Percentiles rank a stretch among this genome's conserved stretches.
These are phyloP conservation scores for Decorospora gaudefroyi DNA, from an alignment of 2,329 filamentous ascomycete species.

Conservation along the genomic window DNA sequence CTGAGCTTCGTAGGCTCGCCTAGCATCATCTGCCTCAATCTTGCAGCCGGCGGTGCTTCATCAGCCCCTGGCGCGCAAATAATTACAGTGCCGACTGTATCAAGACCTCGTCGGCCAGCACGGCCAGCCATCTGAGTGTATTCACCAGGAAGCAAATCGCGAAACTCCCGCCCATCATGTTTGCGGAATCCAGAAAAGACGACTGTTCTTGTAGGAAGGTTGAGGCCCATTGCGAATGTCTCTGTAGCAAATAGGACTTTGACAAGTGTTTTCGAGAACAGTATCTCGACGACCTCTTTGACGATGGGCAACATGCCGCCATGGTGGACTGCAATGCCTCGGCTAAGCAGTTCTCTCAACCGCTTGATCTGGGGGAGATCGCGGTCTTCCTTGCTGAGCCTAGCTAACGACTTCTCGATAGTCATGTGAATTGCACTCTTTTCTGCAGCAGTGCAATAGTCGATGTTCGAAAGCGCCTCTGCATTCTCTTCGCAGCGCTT, in stretches of 20 bases:
- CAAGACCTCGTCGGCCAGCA: slow-evolving; percentile 88
- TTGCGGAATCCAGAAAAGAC: slow-evolving; percentile 98
- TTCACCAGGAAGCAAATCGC: slow-evolving; percentile 89
- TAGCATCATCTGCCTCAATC: slow-evolving; percentile 90
- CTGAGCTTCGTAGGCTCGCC: slow-evolving; percentile 93
- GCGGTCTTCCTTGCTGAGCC: slow-evolving; percentile 87
- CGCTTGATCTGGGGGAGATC: slow-evolving; percentile 89
- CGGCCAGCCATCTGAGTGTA: slow-evolving; percentile 99
- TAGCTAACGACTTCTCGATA: slow-evolving; percentile 90
- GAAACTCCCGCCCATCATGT: slow-evolving; percentile 89
- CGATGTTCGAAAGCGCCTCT: slow-evolving; percentile 89
- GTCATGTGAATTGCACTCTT: slow-evolving; percentile 98
- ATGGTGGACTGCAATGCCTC: slow-evolving; percentile 95
- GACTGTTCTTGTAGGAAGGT: slow-evolving; percentile 91
- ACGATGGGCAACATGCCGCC: slow-evolving; percentile 93
- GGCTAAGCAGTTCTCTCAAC: slow-evolving; percentile 78
- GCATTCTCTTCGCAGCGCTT: slow-evolving; percentile 97
- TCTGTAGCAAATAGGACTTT: slow-evolving; percentile 98
- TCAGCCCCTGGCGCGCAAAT: slow-evolving; percentile 81
- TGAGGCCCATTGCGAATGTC: slow-evolving; percentile 98
- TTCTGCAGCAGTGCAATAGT: slow-evolving; percentile 90
- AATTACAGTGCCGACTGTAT: slow-evolving; percentile 91
- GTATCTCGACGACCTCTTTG: slow-evolving; percentile 95
- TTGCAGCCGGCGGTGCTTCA: slow-evolving; percentile 82
- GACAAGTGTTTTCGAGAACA: slow-evolving; percentile 92